Evolutionary conservation across 345 rosid species (phyloP), one percentile per base, ranked within the genome.

Genomic region (Salix exigua): DNA sequence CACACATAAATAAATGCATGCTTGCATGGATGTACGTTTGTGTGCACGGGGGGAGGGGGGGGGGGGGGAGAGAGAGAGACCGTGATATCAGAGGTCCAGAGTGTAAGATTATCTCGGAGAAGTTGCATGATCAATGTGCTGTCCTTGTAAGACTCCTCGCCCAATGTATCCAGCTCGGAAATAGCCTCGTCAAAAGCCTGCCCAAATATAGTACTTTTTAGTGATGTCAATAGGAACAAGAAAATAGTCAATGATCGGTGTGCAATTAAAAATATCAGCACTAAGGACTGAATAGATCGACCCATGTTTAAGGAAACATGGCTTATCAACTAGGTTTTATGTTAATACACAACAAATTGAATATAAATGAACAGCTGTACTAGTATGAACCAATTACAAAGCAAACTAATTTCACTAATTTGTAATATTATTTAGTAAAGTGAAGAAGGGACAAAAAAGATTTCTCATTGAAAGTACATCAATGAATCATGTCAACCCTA

Each of bases 101-200:
- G 95, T 23, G 99, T 96, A 75, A 96, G 85, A 69, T 96, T 96
- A 81, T 96, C 98, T 25, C 97, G 96, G 77, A 92, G 97, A 78
- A 96, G 96, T 87, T 96, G 98, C 99, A 96, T 96, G 77, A 96
- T 96, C 83, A 93, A 80, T 42, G 99, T 94, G 79, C 97, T 94
- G 82, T 96, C 98, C 89, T 93, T 93, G 97, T 96, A 96, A 44
- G 98, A 93, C 81, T 96, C 99, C 88, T 96, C 99, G 13, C 98
- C 98, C 82, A 96, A 71, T 14, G 98, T 92, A 80, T 96, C 98
- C 76, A 96, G 86, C 91, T 93, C 98, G 76, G 99, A 87, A 76
- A 94, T 94, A 68, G 98, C 99, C 87, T 93, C 99, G 66, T 96
- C 99, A 73, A 93, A 96, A 17, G 99, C 98, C 99, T 94, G 86